A percentile compares a stretch with the other conserved stretches of the same genome.
Evolutionary conservation across 352 stramenopile species (phyloP).

Genomic region (Thalassiosira exigua): DNA sequence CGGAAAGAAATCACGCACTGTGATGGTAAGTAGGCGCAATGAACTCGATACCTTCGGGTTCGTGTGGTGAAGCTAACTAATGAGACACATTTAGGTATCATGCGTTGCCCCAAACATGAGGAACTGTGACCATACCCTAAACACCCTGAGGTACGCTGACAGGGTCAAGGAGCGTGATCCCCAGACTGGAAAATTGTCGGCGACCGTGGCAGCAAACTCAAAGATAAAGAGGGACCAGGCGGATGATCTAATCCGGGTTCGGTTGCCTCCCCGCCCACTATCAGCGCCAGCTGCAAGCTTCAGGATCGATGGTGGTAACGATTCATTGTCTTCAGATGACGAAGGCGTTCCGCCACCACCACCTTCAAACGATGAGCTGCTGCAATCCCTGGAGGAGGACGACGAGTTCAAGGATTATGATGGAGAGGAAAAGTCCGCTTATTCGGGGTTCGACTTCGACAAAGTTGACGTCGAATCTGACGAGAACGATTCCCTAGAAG

Average conservation of each 20-base stretch:
- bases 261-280: constrained; percentile 38
- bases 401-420: constrained; percentile 14
- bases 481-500: constrained; percentile 41
- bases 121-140: constrained; percentile 92
- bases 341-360: constrained; percentile 42
- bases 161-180: constrained; percentile 92
- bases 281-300: constrained; percentile 53
- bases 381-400: not conserved
- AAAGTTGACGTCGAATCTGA: constrained; percentile 13
- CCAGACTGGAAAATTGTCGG: constrained; percentile 43
- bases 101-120: constrained; percentile 87
- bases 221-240: constrained; percentile 48
- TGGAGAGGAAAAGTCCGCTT: not conserved
- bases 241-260: constrained; percentile 11
- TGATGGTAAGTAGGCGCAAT: no score
- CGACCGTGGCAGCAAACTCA: constrained; percentile 36
- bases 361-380: not conserved
- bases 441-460: constrained; percentile 5
- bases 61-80: no score
- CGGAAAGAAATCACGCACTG: constrained; percentile 91
- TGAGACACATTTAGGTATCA: no score
- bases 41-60: no score
- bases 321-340: constrained; percentile 45
- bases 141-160: constrained; percentile 95
- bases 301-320: constrained; percentile 35